Base-by-base conservation (phyloP, 192 early-diverging fungal species). In the Lobulomyces angularis region DNA sequence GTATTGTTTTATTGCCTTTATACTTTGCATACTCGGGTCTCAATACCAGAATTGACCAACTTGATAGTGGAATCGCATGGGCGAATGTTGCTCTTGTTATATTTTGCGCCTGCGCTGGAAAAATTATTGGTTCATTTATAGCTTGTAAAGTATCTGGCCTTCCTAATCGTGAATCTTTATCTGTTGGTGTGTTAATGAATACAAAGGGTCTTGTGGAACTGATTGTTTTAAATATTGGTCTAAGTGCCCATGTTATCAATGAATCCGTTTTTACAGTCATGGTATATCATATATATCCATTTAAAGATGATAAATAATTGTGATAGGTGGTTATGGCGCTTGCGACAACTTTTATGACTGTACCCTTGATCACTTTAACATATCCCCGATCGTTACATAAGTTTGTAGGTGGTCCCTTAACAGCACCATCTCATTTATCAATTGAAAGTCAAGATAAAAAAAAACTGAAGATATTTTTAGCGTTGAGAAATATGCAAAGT, bases 201-300 rank as follows among this genome's bases (percentile, higher is more conserved):
- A 86, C 84, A 50, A 94, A 93, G 61, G 90, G 88, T 31, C 67
- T 97, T 21, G 87, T 97, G 14, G 92, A 97, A 56, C 66, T 97
- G 5, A 93, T 94, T 43, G 88, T 97, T 23, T 71, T 97, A 5
- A 97, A 97, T 60, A 77, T 97, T 43, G 90, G 92, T 8, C 65
- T 82, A 45, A 62, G 84, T 27, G 84, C 88, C 1, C 72, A 74
- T 5, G 84, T 94, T 18, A 81, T 96, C 37, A 79, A 81, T 73
- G 51, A 29, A 37, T 35, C 12, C 7, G 20, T 43, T 16, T 43
- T 43, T 23, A 33, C 23, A 11, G 37, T 43, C n/a, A 43, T 43
- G 41, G 23, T n/a, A n/a, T n/a, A n/a, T n/a, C n/a, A n/a, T n/a
- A n/a, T n/a, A n/a, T n/a, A n/a, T n/a, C n/a, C n/a, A n/a, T n/a